Conservation (phyloP, 2,329 filamentous ascomycete species). For the Drechslerella stenobrocha region DNA sequence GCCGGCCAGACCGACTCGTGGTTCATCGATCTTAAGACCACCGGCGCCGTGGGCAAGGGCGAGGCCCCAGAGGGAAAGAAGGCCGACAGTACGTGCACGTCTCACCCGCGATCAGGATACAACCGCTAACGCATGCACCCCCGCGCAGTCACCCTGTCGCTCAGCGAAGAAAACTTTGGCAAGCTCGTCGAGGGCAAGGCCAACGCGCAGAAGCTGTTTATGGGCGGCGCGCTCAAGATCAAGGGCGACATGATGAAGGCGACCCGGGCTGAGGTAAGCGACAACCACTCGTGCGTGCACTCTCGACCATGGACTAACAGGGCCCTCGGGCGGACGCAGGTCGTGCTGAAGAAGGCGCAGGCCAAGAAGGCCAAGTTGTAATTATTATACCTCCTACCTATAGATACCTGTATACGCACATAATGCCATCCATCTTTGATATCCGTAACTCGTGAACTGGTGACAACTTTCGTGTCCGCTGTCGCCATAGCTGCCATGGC, state of each 20-base stretch:
- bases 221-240: conserved; percentile 98
- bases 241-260: conserved; percentile 99
- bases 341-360: conserved; percentile 79
- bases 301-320: conserved; percentile 5
- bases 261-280: conserved; percentile 83
- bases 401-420: too few species aligned
- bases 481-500: too few species aligned
- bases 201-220: conserved; percentile 93
- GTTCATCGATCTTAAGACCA: conserved; percentile 94
- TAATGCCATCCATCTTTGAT: too few species aligned
- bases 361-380: conserved; percentile 76
- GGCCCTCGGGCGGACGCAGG: conserved; percentile 35
- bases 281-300: conserved; percentile 2
- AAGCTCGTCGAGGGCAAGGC: conserved; percentile 82
- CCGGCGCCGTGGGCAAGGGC: conserved; percentile 78
- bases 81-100: conserved; percentile 69
- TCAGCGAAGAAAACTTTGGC: conserved; percentile 84
- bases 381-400: too few species aligned
- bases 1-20: conserved; percentile 79
- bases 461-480: too few species aligned
- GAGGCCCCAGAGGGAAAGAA: conserved; percentile 70
- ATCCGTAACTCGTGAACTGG: too few species aligned
- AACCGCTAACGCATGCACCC: background rate
- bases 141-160: conserved; percentile 72
- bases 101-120: background rate